These are phyloP conservation scores for Diplogelasinospora grovesii DNA, from an alignment of 495 filamentous ascomycete genomes.

Conservation along the genomic window DNA sequence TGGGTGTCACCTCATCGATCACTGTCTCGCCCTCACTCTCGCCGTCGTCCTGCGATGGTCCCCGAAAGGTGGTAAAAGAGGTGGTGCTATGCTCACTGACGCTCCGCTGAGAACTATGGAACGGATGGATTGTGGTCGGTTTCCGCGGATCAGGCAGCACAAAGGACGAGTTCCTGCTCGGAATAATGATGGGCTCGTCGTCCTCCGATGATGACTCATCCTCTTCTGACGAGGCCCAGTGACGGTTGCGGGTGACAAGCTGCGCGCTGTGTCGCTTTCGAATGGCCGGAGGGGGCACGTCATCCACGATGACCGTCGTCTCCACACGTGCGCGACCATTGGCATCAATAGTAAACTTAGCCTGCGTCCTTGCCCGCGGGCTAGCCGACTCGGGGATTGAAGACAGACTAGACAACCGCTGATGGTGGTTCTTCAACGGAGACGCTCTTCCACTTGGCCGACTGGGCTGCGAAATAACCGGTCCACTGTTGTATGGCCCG, in stretches of 20 bases:
- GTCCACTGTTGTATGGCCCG: conserved; percentile 21
- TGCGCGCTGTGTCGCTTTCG: conserved; percentile 25
- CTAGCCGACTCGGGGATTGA: conserved; percentile 44
- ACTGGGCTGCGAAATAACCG: conserved; percentile 27
- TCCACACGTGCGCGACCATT: conserved; percentile 67
- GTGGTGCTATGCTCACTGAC: conserved; percentile 38
- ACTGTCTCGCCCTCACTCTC: conserved; percentile 56
- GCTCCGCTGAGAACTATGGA: conserved; percentile 47
- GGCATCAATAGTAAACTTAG: conserved; percentile 65
- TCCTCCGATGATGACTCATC: conserved; percentile 53
- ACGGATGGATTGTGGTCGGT: conserved; percentile 42
- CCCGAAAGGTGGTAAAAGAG: conserved; percentile 28
- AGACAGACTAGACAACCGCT: conserved; percentile 38
- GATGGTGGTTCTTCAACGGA: conserved; percentile 42
- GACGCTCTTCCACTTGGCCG: conserved; percentile 40
- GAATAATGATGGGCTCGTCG: conserved; percentile 59
- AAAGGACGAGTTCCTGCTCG: conserved; percentile 58
- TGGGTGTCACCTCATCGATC: conserved; percentile 34
- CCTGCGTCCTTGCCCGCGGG: conserved; percentile 44
- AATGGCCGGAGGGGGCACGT: conserved; percentile 24
- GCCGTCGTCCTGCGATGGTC: conserved; percentile 25
- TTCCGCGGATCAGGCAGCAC: conserved; percentile 47
- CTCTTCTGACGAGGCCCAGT: conserved; percentile 38
- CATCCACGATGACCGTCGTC: conserved; percentile 52
- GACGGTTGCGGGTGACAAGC: conserved; percentile 12